phyloP scores from a whole-genome alignment of 2,329 filamentous ascomycete species.

The Apiospora arundinis region DNA sequence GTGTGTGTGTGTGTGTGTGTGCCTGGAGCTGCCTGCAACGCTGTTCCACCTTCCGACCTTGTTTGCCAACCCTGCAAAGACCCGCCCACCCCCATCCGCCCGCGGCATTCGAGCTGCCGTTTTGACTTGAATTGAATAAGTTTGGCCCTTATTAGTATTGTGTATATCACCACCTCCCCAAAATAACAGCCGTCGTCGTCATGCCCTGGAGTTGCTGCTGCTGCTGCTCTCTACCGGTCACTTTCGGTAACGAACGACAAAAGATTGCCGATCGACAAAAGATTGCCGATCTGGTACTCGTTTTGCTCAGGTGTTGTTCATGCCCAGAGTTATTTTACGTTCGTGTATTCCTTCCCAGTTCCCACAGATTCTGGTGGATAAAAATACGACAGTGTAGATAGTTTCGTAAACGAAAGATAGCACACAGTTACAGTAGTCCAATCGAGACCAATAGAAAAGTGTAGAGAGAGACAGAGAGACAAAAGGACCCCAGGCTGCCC shows the following conservation, averaged over 20 bases:
- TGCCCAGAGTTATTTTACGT: neutral
- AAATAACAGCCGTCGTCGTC: no score
- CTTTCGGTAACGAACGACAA: neutral
- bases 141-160: neutral
- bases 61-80: conserved; percentile 3
- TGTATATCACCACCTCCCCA: no score
- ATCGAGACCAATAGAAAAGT: neutral
- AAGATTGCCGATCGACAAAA: neutral
- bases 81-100: conserved; percentile 8
- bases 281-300: conserved; percentile 7
- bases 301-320: conserved; percentile 5
- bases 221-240: no score
- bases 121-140: neutral
- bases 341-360: neutral
- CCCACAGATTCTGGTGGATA: neutral
- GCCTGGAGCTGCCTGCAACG: neutral
- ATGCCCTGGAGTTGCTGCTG: no score
- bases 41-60: conserved; percentile 17
- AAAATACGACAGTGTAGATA: conserved; percentile 1
- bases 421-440: neutral
- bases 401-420: neutral
- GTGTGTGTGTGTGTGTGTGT: neutral
- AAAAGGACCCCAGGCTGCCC: neutral
- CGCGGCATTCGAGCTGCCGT: conserved; percentile 4
- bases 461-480: neutral